A percentile compares a stretch with the other conserved stretches of the same genome.
Conservation (phyloP, 306 rosid species). For the Fragaria vesca region DNA sequence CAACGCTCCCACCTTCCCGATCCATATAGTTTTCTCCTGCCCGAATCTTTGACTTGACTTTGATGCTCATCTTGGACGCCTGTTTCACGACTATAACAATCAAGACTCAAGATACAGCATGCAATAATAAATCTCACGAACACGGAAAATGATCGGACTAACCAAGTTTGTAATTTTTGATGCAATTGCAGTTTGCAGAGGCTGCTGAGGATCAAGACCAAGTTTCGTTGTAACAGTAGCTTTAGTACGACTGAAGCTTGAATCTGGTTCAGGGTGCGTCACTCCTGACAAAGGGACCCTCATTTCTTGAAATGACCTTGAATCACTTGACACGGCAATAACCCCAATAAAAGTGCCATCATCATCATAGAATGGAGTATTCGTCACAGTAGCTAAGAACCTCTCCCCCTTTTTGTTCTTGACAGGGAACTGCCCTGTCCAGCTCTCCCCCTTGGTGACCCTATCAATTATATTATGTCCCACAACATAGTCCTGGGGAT, state of each 20-base stretch:
- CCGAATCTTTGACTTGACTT: slow-evolving; percentile 76
- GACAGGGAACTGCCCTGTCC: slow-evolving; percentile 88
- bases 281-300: slow-evolving; percentile 36
- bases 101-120: slow-evolving; percentile 43
- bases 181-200: slow-evolving; percentile 73
- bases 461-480: slow-evolving; percentile 54
- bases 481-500: slow-evolving; percentile 47
- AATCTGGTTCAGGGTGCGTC: slow-evolving; percentile 39
- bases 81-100: slow-evolving; percentile 46
- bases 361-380: slow-evolving; percentile 83
- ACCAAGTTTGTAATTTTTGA: slow-evolving; percentile 91
- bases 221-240: slow-evolving; percentile 52
- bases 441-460: slow-evolving; percentile 73
- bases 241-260: slow-evolving; percentile 41
- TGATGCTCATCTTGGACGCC: slow-evolving; percentile 94
- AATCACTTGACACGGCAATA: slow-evolving; percentile 75
- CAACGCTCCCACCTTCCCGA: slow-evolving; percentile 74
- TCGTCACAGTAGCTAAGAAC: slow-evolving; percentile 50
- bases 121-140: slow-evolving; percentile 34
- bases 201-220: slow-evolving; percentile 90
- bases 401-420: slow-evolving; percentile 74
- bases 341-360: slow-evolving; percentile 68
- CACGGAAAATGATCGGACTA: slow-evolving; percentile 41
- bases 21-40: slow-evolving; percentile 56
- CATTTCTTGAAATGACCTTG: slow-evolving; percentile 60